Base-by-base conservation (phyloP, 306 rosid species). In the Malus fusca region DNA sequence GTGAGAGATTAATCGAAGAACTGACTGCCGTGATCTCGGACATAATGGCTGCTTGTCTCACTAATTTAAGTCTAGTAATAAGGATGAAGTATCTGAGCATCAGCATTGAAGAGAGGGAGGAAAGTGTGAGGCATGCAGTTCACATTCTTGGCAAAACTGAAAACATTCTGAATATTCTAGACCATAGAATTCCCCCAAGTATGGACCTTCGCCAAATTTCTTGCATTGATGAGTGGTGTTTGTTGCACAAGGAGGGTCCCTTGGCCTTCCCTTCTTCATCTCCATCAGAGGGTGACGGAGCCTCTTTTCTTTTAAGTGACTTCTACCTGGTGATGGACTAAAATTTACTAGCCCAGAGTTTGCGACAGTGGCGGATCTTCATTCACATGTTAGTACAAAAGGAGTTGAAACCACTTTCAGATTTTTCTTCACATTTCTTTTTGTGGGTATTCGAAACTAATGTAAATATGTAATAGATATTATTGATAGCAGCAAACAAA, bases 21-120 rank as follows among this genome's bases (percentile, higher is more conserved):
- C 66, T 90, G 31, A 82, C 46, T 19, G 62, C 18, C 48, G 81
- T 87, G 85, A 87, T 94, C 71, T 76, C 89, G 66, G 97, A 87
- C 62, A 87, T 88, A 68, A 42, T 90, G 74, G 88, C 96, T 8
- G 96, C 97, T 37, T 94, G 98, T 81, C 81, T 90, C 70, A 80
- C 87, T 44, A 91, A 94, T 84, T 72, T 91, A 59, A 86, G 87
- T 22, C 44, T 51, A 63, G 83, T 78, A 63, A 82, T 93, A 82
- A 81, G 83, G 5, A 23, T 33, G 0, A 87, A 78, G 81, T 87
- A 89, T 80, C 72, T 82, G 85, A 73, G 55, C 77, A 79, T 85
- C 43, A 37, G 81, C 25, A 90, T 91, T 75, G 98, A 93, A 87
- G 86, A 88, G 56, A 88, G 96, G 74, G 93, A 85, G 73, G 86